Conservation (phyloP, 768 basidiomycete species). For the Tylopilus felleus region DNA sequence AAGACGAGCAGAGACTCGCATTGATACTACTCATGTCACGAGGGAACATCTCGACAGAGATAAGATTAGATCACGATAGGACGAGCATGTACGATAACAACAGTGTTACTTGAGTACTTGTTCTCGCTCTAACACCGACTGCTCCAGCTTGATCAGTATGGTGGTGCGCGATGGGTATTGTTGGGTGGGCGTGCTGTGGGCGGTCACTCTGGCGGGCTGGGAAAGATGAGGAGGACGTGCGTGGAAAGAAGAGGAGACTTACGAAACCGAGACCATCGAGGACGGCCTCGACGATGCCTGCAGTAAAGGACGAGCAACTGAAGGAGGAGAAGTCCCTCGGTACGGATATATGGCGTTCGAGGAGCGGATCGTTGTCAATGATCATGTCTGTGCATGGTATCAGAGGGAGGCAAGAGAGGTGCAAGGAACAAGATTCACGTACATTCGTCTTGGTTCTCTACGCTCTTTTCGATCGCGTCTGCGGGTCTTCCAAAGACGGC, state of each 20-base stretch:
- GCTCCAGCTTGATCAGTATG: slow-evolving; percentile 96
- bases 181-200: slow-evolving; percentile 85
- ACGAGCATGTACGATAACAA: background rate
- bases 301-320: slow-evolving; percentile 96
- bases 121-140: slow-evolving; percentile 90
- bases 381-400: slow-evolving; percentile 76
- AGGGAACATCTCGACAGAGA: slow-evolving; percentile 2
- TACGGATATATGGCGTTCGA: slow-evolving; percentile 90
- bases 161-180: slow-evolving; percentile 83
- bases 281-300: slow-evolving; percentile 96
- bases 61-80: slow-evolving; percentile 15
- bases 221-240: slow-evolving; percentile 10
- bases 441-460: slow-evolving; percentile 97
- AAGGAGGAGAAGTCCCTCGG: slow-evolving; percentile 92
- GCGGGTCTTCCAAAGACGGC: slow-evolving; percentile 92
- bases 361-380: slow-evolving; percentile 90
- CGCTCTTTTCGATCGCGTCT: slow-evolving; percentile 93
- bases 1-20: background rate
- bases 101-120: slow-evolving; percentile 70
- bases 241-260: slow-evolving; percentile 34
- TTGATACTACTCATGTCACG: background rate
- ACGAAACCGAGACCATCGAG: slow-evolving; percentile 93
- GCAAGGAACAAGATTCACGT: slow-evolving; percentile 24
- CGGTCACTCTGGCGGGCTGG: slow-evolving; percentile 95
- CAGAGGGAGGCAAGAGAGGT: background rate